phyloP scores from a whole-genome alignment of 163 green algal species.

The Scenedesmus sp. region DNA sequence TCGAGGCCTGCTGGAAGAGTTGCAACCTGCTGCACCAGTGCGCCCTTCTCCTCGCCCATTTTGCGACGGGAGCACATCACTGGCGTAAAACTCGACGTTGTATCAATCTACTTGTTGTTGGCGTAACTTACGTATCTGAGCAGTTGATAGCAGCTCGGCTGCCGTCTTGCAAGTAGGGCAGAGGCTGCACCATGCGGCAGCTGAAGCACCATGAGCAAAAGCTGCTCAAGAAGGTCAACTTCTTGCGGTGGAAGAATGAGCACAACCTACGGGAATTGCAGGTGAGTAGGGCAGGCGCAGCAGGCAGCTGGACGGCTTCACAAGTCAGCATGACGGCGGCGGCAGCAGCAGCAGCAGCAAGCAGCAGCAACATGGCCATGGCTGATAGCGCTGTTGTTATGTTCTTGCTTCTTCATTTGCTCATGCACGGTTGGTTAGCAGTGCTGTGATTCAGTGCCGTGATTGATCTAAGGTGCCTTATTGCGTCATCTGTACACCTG shows the following conservation, averaged over 20 bases:
- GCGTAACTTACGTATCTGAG: background rate
- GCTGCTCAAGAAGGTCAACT: conserved; percentile 99
- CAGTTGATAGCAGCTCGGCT: background rate
- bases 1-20: background rate
- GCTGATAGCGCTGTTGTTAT: background rate
- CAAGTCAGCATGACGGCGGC: background rate
- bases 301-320: background rate
- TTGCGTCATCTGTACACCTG: too few relatives aligned
- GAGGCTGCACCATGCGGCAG: conserved; percentile 39
- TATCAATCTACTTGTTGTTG: too few relatives aligned
- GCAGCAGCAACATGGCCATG: background rate
- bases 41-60: background rate
- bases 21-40: background rate
- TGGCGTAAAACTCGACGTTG: background rate
- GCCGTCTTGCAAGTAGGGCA: background rate
- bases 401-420: background rate
- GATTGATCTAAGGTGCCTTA: too few relatives aligned
- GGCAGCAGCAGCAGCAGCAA: background rate
- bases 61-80: background rate
- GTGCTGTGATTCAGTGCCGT: too few relatives aligned
- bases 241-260: conserved; percentile 97
- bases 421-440: background rate
- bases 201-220: conserved; percentile 94
- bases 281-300: conserved; percentile 56
- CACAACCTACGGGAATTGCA: conserved; percentile 91